phyloP scores from a whole-genome alignment of 352 stramenopile species.

The Elongisporangium anandrum region DNA sequence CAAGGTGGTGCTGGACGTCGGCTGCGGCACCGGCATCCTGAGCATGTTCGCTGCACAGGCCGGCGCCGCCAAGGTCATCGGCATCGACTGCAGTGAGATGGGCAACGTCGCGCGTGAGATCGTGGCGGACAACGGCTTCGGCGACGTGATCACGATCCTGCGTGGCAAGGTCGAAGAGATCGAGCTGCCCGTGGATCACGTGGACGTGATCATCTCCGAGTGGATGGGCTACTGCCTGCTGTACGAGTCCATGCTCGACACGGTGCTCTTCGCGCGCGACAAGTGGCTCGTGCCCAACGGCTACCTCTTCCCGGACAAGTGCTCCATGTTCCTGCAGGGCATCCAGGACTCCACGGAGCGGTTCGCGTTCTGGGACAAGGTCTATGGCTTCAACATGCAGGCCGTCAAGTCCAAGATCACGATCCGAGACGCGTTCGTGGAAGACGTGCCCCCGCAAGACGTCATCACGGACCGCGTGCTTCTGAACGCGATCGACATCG shows the following conservation, averaged over 20 bases:
- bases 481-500: conserved; percentile 86
- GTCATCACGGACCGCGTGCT: conserved; percentile 88
- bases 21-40: conserved; percentile 96
- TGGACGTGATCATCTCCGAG: conserved; percentile 98
- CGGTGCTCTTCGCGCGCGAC: conserved; percentile 94
- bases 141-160: conserved; percentile 90
- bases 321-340: conserved; percentile 91
- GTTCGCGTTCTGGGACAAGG: conserved; percentile 94
- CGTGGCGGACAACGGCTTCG: conserved; percentile 92
- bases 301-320: conserved; percentile 97
- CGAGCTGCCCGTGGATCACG: conserved; percentile 91
- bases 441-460: conserved; percentile 88
- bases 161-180: conserved; percentile 94
- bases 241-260: conserved; percentile 98
- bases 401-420: conserved; percentile 94
- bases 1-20: conserved; percentile 97
- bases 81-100: conserved; percentile 95
- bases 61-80: conserved; percentile 89
- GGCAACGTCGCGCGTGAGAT: conserved; percentile 93
- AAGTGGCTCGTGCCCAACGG: conserved; percentile 94
- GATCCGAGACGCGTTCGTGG: conserved; percentile 94
- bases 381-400: conserved; percentile 99
- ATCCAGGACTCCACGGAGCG: conserved; percentile 64
- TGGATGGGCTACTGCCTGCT: conserved; percentile 99
- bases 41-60: conserved; percentile 97